phyloP scores from a whole-genome alignment of 768 basidiomycete species.

The Lactarius sanguifluus region DNA sequence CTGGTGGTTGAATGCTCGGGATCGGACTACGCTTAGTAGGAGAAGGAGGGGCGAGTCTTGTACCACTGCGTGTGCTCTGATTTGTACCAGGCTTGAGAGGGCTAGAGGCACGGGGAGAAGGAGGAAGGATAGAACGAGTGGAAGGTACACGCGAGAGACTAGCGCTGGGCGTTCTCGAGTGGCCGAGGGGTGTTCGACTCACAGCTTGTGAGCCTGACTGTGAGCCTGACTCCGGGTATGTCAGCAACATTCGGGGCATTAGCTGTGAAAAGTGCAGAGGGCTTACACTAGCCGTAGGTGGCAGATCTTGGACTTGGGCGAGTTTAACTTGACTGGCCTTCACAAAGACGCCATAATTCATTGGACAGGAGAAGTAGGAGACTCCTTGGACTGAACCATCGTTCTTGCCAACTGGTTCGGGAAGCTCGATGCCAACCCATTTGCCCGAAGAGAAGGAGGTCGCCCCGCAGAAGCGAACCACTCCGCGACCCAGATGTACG shows the following conservation, averaged over 20 bases:
- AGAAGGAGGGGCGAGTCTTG: conserved; percentile 40
- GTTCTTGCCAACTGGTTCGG: conserved; percentile 88
- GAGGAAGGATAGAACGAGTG: conserved; percentile 24
- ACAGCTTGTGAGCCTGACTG: conserved; percentile 16
- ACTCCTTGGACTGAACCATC: conserved; percentile 83
- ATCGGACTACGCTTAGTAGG: conserved; percentile 54
- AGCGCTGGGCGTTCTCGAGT: conserved; percentile 23
- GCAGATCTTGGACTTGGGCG: conserved; percentile 36
- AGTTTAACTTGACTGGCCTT: conserved; percentile 79
- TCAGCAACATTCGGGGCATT: conserved; percentile 3
- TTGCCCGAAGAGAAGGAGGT: conserved; percentile 85
- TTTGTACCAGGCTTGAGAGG: conserved; percentile 24
- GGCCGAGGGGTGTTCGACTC: conserved; percentile 13
- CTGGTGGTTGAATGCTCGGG: conserved; percentile 16
- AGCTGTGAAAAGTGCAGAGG: background rate
- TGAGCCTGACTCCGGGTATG: conserved; percentile 9
- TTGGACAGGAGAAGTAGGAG: conserved; percentile 78
- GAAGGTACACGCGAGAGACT: conserved; percentile 23
- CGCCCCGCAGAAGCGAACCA: conserved; percentile 81
- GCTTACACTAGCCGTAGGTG: conserved; percentile 10
- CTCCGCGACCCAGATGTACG: conserved; percentile 76
- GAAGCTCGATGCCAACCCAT: conserved; percentile 94
- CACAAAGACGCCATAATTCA: conserved; percentile 84
- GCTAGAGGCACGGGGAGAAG: conserved; percentile 26
- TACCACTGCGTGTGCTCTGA: conserved; percentile 15